Evolutionary conservation across 768 basidiomycete genomes (phyloP), one percentile per base, ranked within the genome.

Genomic region (Auriscalpium vulgare): DNA sequence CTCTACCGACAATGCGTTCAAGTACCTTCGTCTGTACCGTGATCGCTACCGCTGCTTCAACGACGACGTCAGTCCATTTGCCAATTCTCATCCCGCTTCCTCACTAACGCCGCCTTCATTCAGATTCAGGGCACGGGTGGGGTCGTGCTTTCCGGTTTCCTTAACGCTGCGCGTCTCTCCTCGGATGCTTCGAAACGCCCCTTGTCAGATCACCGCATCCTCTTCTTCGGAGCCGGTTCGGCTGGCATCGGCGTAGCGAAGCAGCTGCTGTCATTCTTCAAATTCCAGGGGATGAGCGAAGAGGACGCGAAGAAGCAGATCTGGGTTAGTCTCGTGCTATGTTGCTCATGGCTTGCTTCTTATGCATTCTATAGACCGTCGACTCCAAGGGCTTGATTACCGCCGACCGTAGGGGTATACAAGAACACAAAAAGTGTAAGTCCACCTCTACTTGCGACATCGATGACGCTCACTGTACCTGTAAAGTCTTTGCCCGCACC

Each of bases 181-280:
- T 82, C 84, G 16, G 78, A 73, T 1, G 86, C 86, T 8, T 86
- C 86, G 14, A 84, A 84, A 4, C 71, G 73, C 13, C 78, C 87
- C 4, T 74, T 91, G 45, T 72, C 75, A 37, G 81, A 85, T 34
- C 94, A 95, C 66, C 82, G 84, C 37, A 91, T 97, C 65, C 81
- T 95, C 38, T 95, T 97, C 79, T 87, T 91, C 55, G 95, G 95
- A 13, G 91, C 94, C 10, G 95, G 95, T 8, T 88, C 86, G 29
- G 90, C 91, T 2, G 94, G 92, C 60, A 88, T 97, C 53, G 95
- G 94, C 52, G 95, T 97, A 51, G 94, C 88, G 53, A 84, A 81
- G 72, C 92, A 95, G 69, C 73, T 91, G 46, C 81, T 86, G 76
- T 88, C 87, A 68, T 95, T 94, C 79, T 93, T 94, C 78, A 90